A percentile compares a stretch with the other conserved stretches of the same genome.
These are phyloP conservation scores for Dittrichia graveolens DNA, from an alignment of 129 eudicot species.

Conservation along the genomic window DNA sequence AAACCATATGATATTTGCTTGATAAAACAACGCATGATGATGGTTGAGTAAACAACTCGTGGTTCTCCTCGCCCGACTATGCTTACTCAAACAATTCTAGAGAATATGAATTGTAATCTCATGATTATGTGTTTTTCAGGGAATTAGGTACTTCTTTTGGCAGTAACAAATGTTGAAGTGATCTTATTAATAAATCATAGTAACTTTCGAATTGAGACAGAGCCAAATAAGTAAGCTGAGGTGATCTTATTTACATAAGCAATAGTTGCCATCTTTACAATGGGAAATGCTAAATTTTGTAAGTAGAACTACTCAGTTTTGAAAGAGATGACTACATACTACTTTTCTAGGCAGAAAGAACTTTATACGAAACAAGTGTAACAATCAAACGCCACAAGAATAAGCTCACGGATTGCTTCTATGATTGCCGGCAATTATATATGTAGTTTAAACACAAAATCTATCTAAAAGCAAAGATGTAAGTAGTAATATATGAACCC, in stretches of 20 bases:
- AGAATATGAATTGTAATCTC: neutral
- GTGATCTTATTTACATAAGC: conserved; percentile 20
- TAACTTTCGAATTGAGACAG: neutral
- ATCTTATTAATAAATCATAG: conserved; percentile 10
- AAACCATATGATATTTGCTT: neutral
- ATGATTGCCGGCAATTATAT: conserved; percentile 17
- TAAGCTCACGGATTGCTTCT: conserved; percentile 9
- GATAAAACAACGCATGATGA: no score
- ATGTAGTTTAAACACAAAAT: neutral
- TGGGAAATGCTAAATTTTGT: neutral
- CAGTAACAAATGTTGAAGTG: neutral
- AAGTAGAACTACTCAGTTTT: neutral
- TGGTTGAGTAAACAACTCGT: no score
- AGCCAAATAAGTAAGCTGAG: neutral
- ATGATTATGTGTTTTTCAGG: neutral
- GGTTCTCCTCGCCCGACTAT: neutral
- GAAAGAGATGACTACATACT: conserved; percentile 1
- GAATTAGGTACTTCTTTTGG: neutral
- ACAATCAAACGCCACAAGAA: conserved; percentile 5
- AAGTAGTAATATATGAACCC: neutral
- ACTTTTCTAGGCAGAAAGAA: conserved; percentile 1
- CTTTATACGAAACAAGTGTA: neutral
- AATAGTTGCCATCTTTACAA: conserved; percentile 10
- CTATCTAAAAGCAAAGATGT: conserved; percentile 4
- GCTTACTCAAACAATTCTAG: neutral